Percentiles rank a stretch among this genome's conserved stretches.
Conservation (phyloP, 148 eudicot species). For the Pharnaceum exiguum region DNA sequence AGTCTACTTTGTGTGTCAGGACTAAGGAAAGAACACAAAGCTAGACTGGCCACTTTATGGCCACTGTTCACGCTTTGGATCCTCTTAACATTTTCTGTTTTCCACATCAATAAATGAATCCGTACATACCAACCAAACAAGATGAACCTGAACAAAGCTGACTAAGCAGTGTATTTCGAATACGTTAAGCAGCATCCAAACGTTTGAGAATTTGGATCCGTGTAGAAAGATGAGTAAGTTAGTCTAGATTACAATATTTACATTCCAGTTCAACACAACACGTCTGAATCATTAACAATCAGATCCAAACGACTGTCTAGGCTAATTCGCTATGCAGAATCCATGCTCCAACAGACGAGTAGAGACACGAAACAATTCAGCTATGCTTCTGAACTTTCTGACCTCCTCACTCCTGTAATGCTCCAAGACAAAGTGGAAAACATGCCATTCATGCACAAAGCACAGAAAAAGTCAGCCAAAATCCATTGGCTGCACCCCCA, state of each 20-base stretch:
- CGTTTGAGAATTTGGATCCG: too few species aligned
- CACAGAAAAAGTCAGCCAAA: background rate
- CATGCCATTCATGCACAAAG: background rate
- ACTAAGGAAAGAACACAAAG: too few species aligned
- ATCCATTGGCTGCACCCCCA: background rate
- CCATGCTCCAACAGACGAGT: background rate
- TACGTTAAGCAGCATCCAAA: too few species aligned
- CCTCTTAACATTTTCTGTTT: too few species aligned
- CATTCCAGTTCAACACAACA: conserved; percentile 7
- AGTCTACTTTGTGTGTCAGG: too few species aligned
- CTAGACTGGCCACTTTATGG: too few species aligned
- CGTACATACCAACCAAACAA: too few species aligned
- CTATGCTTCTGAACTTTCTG: background rate
- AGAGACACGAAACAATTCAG: background rate
- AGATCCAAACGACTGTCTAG: conserved; percentile 8
- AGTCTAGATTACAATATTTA: conserved; percentile 10
- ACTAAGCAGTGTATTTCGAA: too few species aligned
- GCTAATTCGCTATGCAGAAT: background rate
- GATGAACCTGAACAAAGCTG: too few species aligned
- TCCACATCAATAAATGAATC: too few species aligned
- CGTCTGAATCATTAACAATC: conserved; percentile 1
- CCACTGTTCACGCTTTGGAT: too few species aligned
- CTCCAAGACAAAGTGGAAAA: conserved; percentile 2
- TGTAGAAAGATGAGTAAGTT: background rate
- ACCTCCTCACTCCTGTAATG: background rate